Evolutionary conservation across 2,329 filamentous ascomycete genomes (phyloP), one percentile per base, ranked within the genome.

Genomic region (Chalaropsis thielavioides): DNA sequence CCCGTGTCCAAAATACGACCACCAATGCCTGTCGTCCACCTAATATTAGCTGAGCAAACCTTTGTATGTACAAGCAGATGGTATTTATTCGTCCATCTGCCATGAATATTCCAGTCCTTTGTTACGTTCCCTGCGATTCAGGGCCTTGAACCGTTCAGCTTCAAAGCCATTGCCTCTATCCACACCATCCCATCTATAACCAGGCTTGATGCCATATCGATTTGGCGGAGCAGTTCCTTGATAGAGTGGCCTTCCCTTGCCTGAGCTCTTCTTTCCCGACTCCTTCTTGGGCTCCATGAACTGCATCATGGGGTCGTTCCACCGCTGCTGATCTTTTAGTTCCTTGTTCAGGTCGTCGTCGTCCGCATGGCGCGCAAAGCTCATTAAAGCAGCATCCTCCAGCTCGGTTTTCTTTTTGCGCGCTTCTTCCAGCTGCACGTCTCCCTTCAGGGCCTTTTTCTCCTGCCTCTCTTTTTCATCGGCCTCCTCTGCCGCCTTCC

Each of bases 121-220:
- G 70, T 88, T 84, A 73, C 91, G 85, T 71, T 86, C 84, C 69
- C 83, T 83, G 69, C 84, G 79, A 74, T 96, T 96, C 69, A 92
- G 79, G 1, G 91, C 89, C 73, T 88, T 90, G 76, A 97, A 97
- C 77, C 92, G 88, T 72, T 96, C 87, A 68, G 84, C 88, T 77
- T 99, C 94, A 73, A 96, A 97, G 0, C 92, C 92, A 76, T 90
- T 99, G 22, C 90, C 81, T 69, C 94, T 81, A 78, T 99, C 94
- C 19, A 99, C 94, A 5, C 95, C 94, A 78, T 99, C 94, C 94
- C 94, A 99, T 69, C 90, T 80, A 77, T 95, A 90, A 0, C 94
- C 95, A 0, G 94, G 94, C 67, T 87, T 81, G 68, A 99, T 97
- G 0, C 89, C 90, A 76, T 97, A 97, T 22, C 94, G 82, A 79